phyloP scores from a whole-genome alignment of 768 basidiomycete genomes.

The Boletus huronensis region DNA sequence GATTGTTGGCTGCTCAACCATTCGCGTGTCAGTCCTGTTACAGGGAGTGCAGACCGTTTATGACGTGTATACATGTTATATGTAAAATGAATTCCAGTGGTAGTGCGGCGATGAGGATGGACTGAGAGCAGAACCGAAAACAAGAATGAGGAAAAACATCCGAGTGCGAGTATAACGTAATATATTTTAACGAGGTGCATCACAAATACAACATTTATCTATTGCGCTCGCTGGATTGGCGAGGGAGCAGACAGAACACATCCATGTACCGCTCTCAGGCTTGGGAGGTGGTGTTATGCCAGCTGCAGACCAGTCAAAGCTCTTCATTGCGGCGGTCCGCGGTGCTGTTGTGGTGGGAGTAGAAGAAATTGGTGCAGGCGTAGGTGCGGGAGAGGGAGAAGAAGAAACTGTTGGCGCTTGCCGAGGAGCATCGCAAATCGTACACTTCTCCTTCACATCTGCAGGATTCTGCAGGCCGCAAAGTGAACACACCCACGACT shows the following conservation, averaged over 20 bases:
- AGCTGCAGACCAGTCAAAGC: constrained; percentile 40
- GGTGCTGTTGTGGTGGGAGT: neutral
- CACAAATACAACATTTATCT: constrained; percentile 52
- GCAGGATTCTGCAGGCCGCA: constrained; percentile 46
- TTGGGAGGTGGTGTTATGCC: constrained; percentile 32
- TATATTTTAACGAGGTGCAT: constrained; percentile 35
- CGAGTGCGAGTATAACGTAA: constrained; percentile 6
- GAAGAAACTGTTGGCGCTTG: constrained; percentile 19
- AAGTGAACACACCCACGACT: constrained; percentile 53
- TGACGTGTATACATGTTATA: neutral
- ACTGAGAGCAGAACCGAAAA: constrained; percentile 1
- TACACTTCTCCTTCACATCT: constrained; percentile 41
- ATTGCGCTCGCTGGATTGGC: constrained; percentile 42
- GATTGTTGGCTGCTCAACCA: neutral
- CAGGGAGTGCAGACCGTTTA: neutral
- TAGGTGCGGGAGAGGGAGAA: constrained; percentile 4
- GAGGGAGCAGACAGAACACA: constrained; percentile 40
- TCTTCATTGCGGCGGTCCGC: constrained; percentile 9
- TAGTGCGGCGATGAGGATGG: neutral
- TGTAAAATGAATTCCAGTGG: constrained; percentile 6
- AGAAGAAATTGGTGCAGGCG: neutral
- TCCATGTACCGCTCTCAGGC: constrained; percentile 32
- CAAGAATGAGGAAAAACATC: constrained; percentile 13
- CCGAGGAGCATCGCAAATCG: constrained; percentile 41
- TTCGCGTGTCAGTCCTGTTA: neutral